Base-by-base conservation (phyloP, 2,329 filamentous ascomycete genomes). In the Trichophyton simii region DNA sequence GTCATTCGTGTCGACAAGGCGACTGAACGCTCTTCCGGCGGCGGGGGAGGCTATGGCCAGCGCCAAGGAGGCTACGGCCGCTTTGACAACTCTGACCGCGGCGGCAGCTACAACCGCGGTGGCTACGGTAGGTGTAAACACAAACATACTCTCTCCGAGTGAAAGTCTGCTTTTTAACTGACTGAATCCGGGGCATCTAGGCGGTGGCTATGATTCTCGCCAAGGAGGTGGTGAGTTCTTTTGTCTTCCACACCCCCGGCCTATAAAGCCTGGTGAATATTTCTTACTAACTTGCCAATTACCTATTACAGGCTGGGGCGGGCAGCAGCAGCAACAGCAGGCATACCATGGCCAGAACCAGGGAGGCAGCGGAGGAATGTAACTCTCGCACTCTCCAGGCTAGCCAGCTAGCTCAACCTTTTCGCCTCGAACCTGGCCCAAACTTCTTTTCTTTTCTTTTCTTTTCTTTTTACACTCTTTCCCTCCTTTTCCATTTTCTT, bases 1-100 rank as follows among this genome's bases (percentile, higher is more conserved):
- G 85, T 84, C 66, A 96, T 99, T 74, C 91, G 92, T 68, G 92
- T 99, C 66, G 92, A 97, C 78, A 95, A 91, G 76, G 94, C 91
- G 64, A 91, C 90, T 62, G 91, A 96, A 75, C 87, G 86, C 67
- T 83, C 84, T 3, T 54, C 44, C 55, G 80, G 79, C 59, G 60
- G 50, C 11, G 50, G 50, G n/a, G 50, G 50, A 5, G 75, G 72
- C 69, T 72, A 78, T 61, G 73, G 77, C 65, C 76, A 54, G 28
- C 50, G 50, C 15, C 22, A 31, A 5, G 50, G 50, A 28, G 50
- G 76, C 64, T 77, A 78, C 66, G 76, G 77, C 65, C 72, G 73
- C 61, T 74, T 73, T 20, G 69, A 72, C 60, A 68, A 72, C 58
- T 70, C 70, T 61, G 69, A 70, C 58, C 67, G 69, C 59, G 66